A percentile compares a stretch with the other conserved stretches of the same genome.
Evolutionary conservation across 164 flowering plant genomes (phyloP).

Genomic region (Vitis labrusca): DNA sequence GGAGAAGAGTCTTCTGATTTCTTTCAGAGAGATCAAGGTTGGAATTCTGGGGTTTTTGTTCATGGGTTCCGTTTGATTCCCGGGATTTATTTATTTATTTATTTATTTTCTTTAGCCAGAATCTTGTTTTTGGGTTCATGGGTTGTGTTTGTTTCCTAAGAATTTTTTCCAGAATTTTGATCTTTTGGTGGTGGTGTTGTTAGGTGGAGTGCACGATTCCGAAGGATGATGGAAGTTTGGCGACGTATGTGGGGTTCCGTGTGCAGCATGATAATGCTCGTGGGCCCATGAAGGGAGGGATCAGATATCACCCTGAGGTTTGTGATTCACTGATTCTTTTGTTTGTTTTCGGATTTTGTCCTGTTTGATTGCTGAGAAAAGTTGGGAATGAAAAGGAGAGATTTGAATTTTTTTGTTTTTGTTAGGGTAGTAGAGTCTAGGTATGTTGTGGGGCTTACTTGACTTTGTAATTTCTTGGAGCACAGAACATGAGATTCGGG

Average conservation of each 20-base stretch:
- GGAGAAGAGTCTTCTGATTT: slow-evolving; percentile 70
- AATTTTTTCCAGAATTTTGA: not conserved
- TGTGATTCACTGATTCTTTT: not conserved
- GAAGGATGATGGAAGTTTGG: slow-evolving; percentile 83
- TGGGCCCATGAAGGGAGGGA: slow-evolving; percentile 98
- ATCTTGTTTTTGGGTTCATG: not conserved
- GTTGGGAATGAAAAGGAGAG: too few relatives aligned
- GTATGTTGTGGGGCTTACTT: too few relatives aligned
- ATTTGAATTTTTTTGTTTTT: too few relatives aligned
- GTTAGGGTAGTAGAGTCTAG: too few relatives aligned
- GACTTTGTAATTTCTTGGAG: too few relatives aligned
- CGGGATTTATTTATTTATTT: not conserved
- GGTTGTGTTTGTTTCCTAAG: slow-evolving; percentile 7
- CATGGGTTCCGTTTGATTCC: slow-evolving; percentile 7
- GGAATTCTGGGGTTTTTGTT: not conserved
- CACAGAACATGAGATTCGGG: not conserved
- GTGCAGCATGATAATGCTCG: slow-evolving; percentile 93
- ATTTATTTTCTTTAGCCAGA: too few relatives aligned
- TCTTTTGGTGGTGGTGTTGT: not conserved
- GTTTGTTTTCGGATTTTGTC: not conserved
- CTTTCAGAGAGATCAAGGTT: slow-evolving; percentile 80
- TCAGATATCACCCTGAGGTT: slow-evolving; percentile 95
- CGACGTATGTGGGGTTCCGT: slow-evolving; percentile 79
- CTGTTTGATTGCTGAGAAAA: too few relatives aligned
- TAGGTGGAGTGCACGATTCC: slow-evolving; percentile 97